Conservation (phyloP, 495 filamentous ascomycete genomes). For the Penicillium riverlandense region DNA sequence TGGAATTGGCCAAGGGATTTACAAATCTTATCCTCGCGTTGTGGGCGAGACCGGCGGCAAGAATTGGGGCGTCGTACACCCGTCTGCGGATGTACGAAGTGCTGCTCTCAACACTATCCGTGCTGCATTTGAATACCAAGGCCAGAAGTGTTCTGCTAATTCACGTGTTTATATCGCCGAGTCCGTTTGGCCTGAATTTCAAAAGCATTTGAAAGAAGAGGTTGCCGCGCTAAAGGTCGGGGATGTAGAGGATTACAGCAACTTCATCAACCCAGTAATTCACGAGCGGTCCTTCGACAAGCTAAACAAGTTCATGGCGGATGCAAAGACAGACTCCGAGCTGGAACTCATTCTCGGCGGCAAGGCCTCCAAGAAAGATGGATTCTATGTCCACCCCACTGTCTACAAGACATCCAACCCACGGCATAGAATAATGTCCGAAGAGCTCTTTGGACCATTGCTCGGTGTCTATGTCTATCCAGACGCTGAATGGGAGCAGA, state of each 20-base stretch:
- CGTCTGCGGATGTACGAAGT: slow-evolving; percentile 64
- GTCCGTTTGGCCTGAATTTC: slow-evolving; percentile 58
- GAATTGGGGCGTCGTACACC: slow-evolving; percentile 78
- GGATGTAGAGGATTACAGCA: slow-evolving; percentile 46
- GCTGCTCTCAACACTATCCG: slow-evolving; percentile 72
- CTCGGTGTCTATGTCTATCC: slow-evolving; percentile 64
- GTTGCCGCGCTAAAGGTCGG: slow-evolving; percentile 38
- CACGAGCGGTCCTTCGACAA: slow-evolving; percentile 63
- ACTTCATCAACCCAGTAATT: slow-evolving; percentile 73
- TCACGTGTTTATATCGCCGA: slow-evolving; percentile 67
- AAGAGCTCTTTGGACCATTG: slow-evolving; percentile 73
- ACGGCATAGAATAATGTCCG: slow-evolving; percentile 54
- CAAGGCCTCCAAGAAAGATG: slow-evolving; percentile 53
- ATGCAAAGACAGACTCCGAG: slow-evolving; percentile 53
- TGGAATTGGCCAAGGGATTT: slow-evolving; percentile 59
- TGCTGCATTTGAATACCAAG: slow-evolving; percentile 82
- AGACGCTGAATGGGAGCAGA: slow-evolving; percentile 47
- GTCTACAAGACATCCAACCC: slow-evolving; percentile 58
- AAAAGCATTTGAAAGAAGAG: slow-evolving; percentile 38
- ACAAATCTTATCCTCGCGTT: slow-evolving; percentile 67
- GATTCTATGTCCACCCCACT: slow-evolving; percentile 67
- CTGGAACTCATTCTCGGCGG: slow-evolving; percentile 63
- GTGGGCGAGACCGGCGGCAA: slow-evolving; percentile 85
- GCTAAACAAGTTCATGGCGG: slow-evolving; percentile 54
- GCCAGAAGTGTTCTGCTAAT: slow-evolving; percentile 80